Base-by-base conservation (phyloP, 1,284 basidiomycete genomes). In the Cutaneotrichosporon sp. region DNA sequence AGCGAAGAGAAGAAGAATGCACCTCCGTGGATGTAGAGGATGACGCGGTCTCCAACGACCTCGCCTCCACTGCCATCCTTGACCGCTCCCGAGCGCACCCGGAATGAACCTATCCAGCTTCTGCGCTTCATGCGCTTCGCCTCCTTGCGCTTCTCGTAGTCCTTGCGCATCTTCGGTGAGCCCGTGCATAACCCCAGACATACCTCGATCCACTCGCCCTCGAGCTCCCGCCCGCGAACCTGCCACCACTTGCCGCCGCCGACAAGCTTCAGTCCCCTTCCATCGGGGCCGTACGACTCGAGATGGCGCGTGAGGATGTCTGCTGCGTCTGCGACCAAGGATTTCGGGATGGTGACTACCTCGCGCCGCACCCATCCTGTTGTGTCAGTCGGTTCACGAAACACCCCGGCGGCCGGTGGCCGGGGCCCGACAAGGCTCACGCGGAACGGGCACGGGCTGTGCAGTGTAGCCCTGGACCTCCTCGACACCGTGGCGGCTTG, bases 161-260 rank as follows among this genome's bases (percentile, higher is more conserved):
- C 76, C 63, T 81, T 80, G 66, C 79, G 78, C 78, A 82, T 81
- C 79, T 82, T 5, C 3, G 26, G 14, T 47, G 4, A 47, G 46
- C 30, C 21, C 21, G 40, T 38, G 62, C 42, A 50, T 4, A 18
- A 14, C 31, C 14, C 4, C n/a, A 40, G 16, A 60, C 76, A 69
- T 55, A 80, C 79, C 74, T 82, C 88, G 53, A 97, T 88, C 94
- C 94, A 97, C 79, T 97, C 91, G 4, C 86, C 92, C 70, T 91
- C 87, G n/a, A 83, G 88, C 68, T 85, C 82, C 58, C 90, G 75
- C 22, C 89, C 88, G 55, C 91, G 87, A 10, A 92, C 87, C 77
- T 90, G 91, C 95, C 94, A 98, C 93, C 95, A 97, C 71, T 92
- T 91, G 8, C 87, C 86, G 2, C 94, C 95, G 13, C 94, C 95